Base-by-base conservation (phyloP, 345 rosid genomes). In the Linum lewisii region DNA sequence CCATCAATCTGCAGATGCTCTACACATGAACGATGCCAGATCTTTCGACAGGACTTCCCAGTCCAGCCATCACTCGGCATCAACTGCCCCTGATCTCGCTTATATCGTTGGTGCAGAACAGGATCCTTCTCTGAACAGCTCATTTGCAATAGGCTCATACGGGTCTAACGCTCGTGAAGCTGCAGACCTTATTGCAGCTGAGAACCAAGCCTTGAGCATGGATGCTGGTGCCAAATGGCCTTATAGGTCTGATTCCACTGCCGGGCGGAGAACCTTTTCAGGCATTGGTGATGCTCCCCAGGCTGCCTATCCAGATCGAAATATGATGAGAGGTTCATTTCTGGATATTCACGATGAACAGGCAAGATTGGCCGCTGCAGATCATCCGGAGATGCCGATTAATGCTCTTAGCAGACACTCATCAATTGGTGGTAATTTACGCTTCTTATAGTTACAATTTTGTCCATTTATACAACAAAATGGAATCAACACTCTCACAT, bases 301-400 rank as follows among this genome's bases (percentile, higher is more conserved):
- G 54, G 70, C 63, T 10, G 56, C 65, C 53, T 65, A 76, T 25
- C 11, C 69, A 9, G 80, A 77, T 62, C 65, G 69, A 53, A 58
- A 59, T 54, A 61, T 72, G 72, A 58, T 62, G 42, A 82, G 69
- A 61, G 71, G 64, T 14, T 57, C 72, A 0, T 56, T 54, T 42
- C 64, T 73, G 73, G 83, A 79, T 57, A 74, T 70, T 57, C 81
- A 65, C 18, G 82, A 81, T 55, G 79, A 68, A 65, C 71, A 59
- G 63, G 65, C 72, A 34, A 60, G 70, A 51, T 60, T 70, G 42
- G 69, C 64, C 56, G 62, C 75, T 64, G 51, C 68, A 1, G 77
- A 70, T 49, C 64, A 21, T 61, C 57, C 65, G 58, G 79, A 68
- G 61, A 51, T 60, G 26, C 63, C 72, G 0, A 49, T 64, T 60